These are phyloP conservation scores for Pseudonitzschia pungens DNA, from an alignment of 108 stramenopile species.

Conservation along the genomic window DNA sequence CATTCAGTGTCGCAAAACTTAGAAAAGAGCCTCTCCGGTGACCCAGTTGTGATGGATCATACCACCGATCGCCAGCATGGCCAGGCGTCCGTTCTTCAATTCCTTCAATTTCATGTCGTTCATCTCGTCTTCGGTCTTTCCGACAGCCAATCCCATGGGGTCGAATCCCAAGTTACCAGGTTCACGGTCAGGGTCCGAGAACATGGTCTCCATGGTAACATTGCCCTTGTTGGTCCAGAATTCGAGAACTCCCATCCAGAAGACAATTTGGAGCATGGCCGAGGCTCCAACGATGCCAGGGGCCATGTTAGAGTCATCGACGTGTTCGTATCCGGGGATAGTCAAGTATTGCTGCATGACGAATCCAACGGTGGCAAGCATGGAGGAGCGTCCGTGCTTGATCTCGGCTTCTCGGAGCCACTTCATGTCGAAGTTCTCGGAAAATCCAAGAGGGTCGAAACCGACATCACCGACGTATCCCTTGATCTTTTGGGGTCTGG, in stretches of 20 bases:
- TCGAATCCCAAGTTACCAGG: slow-evolving; percentile 88
- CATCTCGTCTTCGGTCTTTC: slow-evolving; percentile 66
- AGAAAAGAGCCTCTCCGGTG: slow-evolving; percentile 71
- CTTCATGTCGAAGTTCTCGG: slow-evolving; percentile 92
- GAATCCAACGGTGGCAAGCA: slow-evolving; percentile 91
- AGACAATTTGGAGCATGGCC: slow-evolving; percentile 90
- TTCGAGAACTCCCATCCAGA: slow-evolving; percentile 73
- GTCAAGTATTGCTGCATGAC: slow-evolving; percentile 73
- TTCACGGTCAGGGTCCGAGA: slow-evolving; percentile 62
- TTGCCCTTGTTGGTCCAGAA: slow-evolving; percentile 90
- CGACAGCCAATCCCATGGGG: slow-evolving; percentile 66
- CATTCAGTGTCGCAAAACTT: neutral
- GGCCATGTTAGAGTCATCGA: slow-evolving; percentile 84
- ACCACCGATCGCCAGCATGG: slow-evolving; percentile 88
- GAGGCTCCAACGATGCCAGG: slow-evolving; percentile 66
- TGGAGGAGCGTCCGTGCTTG: slow-evolving; percentile 94
- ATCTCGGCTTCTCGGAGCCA: slow-evolving; percentile 97
- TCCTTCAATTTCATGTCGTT: slow-evolving; percentile 74
- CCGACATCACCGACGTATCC: slow-evolving; percentile 87
- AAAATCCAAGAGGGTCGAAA: slow-evolving; percentile 92
- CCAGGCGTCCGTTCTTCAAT: slow-evolving; percentile 89
- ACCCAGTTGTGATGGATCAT: slow-evolving; percentile 93
- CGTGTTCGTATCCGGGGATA: slow-evolving; percentile 79
- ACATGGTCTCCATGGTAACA: slow-evolving; percentile 90
- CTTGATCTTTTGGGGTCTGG: slow-evolving; percentile 60